phyloP scores from a whole-genome alignment of 768 basidiomycete genomes.

The Asterophora lycoperdoides region DNA sequence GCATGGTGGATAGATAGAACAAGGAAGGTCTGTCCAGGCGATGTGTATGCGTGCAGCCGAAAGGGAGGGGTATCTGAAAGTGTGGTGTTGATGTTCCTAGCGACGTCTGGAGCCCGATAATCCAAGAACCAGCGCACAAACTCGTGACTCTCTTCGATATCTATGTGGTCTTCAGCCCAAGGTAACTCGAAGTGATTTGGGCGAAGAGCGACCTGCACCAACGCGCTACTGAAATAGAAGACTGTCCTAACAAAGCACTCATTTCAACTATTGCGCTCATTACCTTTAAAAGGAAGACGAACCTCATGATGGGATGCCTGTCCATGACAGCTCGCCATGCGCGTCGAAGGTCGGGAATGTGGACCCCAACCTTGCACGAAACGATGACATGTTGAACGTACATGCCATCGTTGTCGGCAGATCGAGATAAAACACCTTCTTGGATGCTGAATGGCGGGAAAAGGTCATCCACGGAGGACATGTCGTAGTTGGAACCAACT shows the following conservation, averaged over 20 bases:
- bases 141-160: background rate
- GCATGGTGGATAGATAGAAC: conserved; percentile 32
- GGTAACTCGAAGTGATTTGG: conserved; percentile 10
- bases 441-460: conserved; percentile 44
- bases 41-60: conserved; percentile 19
- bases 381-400: conserved; percentile 44
- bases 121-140: conserved; percentile 22
- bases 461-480: conserved; percentile 20
- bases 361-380: conserved; percentile 18
- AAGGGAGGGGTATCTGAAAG: conserved; percentile 25
- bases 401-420: conserved; percentile 31
- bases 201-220: conserved; percentile 27
- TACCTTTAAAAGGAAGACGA: background rate
- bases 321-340: conserved; percentile 31
- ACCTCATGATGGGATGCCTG: conserved; percentile 28
- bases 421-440: conserved; percentile 42
- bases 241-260: conserved; percentile 23
- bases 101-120: conserved; percentile 13
- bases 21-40: conserved; percentile 13
- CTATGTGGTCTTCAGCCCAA: conserved; percentile 17
- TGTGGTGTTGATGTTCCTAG: conserved; percentile 24
- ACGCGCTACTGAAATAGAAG: conserved; percentile 24
- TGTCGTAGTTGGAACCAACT: conserved; percentile 14
- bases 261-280: background rate
- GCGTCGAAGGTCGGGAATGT: conserved; percentile 20